phyloP scores from a whole-genome alignment of 2,329 filamentous ascomycete species.

The Periconia sp. region DNA sequence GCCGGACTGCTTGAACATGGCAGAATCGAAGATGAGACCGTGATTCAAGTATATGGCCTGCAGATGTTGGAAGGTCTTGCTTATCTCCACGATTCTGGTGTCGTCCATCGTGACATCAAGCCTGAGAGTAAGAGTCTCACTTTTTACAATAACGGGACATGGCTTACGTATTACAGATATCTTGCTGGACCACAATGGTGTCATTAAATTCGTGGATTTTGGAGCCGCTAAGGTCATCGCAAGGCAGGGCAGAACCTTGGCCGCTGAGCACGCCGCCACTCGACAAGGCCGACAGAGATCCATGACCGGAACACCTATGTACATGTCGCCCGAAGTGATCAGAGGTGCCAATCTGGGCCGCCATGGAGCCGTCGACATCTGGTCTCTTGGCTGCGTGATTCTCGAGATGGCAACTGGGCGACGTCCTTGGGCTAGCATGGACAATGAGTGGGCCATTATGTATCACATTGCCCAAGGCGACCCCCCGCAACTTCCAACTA shows the following conservation, averaged over 20 bases:
- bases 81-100: constrained; percentile 89
- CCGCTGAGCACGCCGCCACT: constrained; percentile 64
- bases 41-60: constrained; percentile 94
- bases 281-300: constrained; percentile 70
- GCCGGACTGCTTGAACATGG: constrained; percentile 91
- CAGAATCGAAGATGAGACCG: constrained; percentile 95
- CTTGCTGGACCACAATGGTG: constrained; percentile 93
- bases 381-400: constrained; percentile 96
- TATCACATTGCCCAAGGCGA: constrained; percentile 99
- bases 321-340: constrained; percentile 99
- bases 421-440: constrained; percentile 90
- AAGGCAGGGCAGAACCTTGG: constrained; percentile 85
- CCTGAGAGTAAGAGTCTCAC: constrained; percentile 77
- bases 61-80: constrained; percentile 93
- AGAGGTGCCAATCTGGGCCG: constrained; percentile 76
- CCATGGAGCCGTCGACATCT: constrained; percentile 89
- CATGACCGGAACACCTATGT: constrained; percentile 99
- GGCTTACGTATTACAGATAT: constrained; percentile 68
- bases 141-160: background rate
- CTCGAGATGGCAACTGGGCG: constrained; percentile 97
- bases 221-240: constrained; percentile 97
- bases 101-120: constrained; percentile 97
- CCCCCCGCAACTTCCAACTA: constrained; percentile 79
- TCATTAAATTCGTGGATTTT: constrained; percentile 99
- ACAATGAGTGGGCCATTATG: constrained; percentile 99